Percentiles rank a stretch among this genome's conserved stretches.
Evolutionary conservation across 148 eudicot genomes (phyloP).

Genomic region (Rhododendron griersonianum): DNA sequence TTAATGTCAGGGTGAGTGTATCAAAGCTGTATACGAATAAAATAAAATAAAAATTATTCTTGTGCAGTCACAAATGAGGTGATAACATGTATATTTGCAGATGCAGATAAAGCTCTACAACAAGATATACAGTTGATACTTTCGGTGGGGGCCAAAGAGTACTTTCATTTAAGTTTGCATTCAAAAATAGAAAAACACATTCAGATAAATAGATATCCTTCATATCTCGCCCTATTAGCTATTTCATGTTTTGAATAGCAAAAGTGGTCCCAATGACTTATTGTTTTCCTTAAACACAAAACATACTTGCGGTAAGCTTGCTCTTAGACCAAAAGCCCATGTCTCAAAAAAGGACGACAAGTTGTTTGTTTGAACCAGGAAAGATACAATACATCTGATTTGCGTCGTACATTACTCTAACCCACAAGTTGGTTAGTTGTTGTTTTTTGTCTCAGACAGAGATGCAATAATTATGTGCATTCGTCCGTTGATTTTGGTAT

Average conservation of each 20-base stretch:
- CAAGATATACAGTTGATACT: not conserved
- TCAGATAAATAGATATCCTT: not conserved
- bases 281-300: not conserved
- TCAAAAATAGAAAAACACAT: not conserved
- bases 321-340: not conserved
- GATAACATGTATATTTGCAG: not conserved
- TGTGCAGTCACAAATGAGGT: not conserved
- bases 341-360: not conserved
- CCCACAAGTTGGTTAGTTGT: not conserved
- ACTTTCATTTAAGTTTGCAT: not conserved
- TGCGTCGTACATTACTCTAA: not conserved
- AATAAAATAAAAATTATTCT: not conserved
- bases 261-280: not conserved
- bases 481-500: not conserved
- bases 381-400: not conserved
- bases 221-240: not conserved
- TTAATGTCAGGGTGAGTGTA: not conserved
- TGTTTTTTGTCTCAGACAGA: not conserved
- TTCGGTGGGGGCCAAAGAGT: not conserved
- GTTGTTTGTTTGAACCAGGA: not conserved
- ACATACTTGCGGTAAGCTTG: not conserved
- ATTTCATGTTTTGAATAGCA: not conserved
- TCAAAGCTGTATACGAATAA: not conserved
- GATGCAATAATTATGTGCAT: not conserved
- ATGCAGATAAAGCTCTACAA: not conserved